Base-by-base conservation (phyloP, 1,284 basidiomycete genomes). In the Sutorius eximius region DNA sequence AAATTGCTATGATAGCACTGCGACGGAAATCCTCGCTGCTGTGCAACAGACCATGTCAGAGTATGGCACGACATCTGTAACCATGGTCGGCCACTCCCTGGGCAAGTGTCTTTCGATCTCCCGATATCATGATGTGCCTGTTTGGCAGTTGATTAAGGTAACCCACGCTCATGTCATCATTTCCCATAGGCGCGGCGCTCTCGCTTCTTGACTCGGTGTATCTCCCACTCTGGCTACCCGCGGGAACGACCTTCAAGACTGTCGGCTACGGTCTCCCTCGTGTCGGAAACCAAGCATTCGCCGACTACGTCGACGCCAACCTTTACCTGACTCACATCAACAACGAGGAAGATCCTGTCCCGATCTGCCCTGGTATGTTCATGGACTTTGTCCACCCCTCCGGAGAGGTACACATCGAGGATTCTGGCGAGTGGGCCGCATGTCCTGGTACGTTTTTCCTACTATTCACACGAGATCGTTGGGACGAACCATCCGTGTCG, bases 271-370 rank as follows among this genome's bases (percentile, higher is more conserved):
- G 82, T 30, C 74, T 86, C 69, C 87, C 87, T 20, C 76, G 86
- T 47, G 85, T 87, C 40, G 86, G 86, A 3, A 87, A 88, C 65
- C 78, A 81, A 59, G 81, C 73, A 0, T 86, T 84, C 55, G 84
- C 83, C 1, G 55, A 83, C 59, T 86, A 80, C 56, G 77, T 87
- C 27, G 84, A 87, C 61, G 68, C 68, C 10, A 66, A 79, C 44
- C 47, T 74, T 15, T 49, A 68, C 30, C 58, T 82, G 55, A 77
- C 77, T 8, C 82, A 78, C 49, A 73, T 86, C 46, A 83, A 78
- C 58, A 82, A 85, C 64, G 64, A 75, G 71, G 62, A 78, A 44
- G 80, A 82, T 56, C 56, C 76, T 1, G 69, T 83, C 20, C 82
- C 82, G 8, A 81, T 73, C 41, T 55, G 76, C 3, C 83, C 82